Percentiles rank a stretch among this genome's conserved stretches.
phyloP scores from a whole-genome alignment of 495 filamentous ascomycete genomes.

The Penicillium cataractarum region DNA sequence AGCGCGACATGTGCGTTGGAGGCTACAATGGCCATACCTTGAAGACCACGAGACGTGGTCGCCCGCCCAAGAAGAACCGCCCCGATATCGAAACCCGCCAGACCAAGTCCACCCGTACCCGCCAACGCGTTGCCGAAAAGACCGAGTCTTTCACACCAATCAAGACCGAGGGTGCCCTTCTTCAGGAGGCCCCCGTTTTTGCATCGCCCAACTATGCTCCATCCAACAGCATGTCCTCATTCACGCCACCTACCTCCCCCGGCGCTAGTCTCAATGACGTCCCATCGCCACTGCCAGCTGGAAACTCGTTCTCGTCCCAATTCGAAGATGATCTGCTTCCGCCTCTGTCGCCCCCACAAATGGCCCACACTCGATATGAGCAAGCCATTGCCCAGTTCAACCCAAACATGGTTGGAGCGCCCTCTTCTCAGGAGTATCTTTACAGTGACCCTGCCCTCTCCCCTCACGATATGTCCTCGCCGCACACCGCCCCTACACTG shows the following conservation, averaged over 20 bases:
- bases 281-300: slow-evolving; percentile 49
- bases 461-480: slow-evolving; percentile 42
- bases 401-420: slow-evolving; percentile 26
- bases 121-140: slow-evolving; percentile 50
- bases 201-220: slow-evolving; percentile 45
- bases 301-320: slow-evolving; percentile 47
- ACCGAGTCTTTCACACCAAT: slow-evolving; percentile 36
- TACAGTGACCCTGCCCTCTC: slow-evolving; percentile 38
- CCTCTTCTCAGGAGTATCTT: slow-evolving; percentile 35
- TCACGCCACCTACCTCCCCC: slow-evolving; percentile 55
- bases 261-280: slow-evolving; percentile 46
- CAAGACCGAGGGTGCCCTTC: slow-evolving; percentile 3
- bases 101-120: slow-evolving; percentile 60
- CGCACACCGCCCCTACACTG: slow-evolving; percentile 45
- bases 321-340: slow-evolving; percentile 49
- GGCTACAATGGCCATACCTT: slow-evolving; percentile 83
- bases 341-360: slow-evolving; percentile 34
- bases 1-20: slow-evolving; percentile 92
- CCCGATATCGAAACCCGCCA: slow-evolving; percentile 68
- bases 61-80: slow-evolving; percentile 63
- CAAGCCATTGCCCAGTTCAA: slow-evolving; percentile 31
- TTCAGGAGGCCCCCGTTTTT: slow-evolving; percentile 42
- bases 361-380: slow-evolving; percentile 32
- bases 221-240: slow-evolving; percentile 46
- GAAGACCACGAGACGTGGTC: slow-evolving; percentile 67